Percentiles rank a stretch among this genome's conserved stretches.
These are phyloP conservation scores for Plasmodium falciparum DNA, from an alignment of 169 alveolate species.

Conservation along the genomic window DNA sequence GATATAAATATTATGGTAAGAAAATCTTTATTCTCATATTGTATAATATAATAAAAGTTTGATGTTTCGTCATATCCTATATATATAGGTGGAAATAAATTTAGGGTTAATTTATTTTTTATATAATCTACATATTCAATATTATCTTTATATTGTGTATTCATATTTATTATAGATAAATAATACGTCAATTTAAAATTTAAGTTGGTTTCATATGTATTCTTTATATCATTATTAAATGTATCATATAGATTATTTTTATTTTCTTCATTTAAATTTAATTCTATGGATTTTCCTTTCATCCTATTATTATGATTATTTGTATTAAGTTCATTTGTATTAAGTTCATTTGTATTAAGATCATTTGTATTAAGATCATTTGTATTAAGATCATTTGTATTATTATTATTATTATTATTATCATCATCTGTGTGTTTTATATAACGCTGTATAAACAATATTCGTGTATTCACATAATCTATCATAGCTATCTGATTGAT, in stretches of 20 bases:
- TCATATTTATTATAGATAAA: conserved; percentile 54
- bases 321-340: not conserved
- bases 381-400: not conserved
- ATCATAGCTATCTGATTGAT: conserved; percentile 61
- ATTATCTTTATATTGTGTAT: conserved; percentile 59
- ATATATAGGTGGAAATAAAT: conserved; percentile 62
- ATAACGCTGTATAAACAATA: conserved; percentile 66
- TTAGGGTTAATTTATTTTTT: conserved; percentile 33
- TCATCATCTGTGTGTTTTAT: conserved; percentile 10
- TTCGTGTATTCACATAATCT: conserved; percentile 45
- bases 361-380: not conserved
- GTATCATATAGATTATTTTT: not conserved
- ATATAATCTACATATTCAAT: conserved; percentile 65
- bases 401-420: not conserved
- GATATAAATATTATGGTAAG: conserved; percentile 69
- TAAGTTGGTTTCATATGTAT: not conserved
- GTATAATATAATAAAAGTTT: conserved; percentile 67
- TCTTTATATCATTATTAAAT: too few relatives aligned
- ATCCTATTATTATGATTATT: conserved; percentile 15
- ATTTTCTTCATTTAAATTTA: conserved; percentile 1
- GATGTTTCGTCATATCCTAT: conserved; percentile 52
- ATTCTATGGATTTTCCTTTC: too few relatives aligned
- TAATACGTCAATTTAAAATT: conserved; percentile 42
- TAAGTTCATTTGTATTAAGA: conserved; percentile 1
- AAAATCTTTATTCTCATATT: conserved; percentile 54